Base-by-base conservation (phyloP, 1,284 basidiomycete species). In the Puccinia triticina region DNA sequence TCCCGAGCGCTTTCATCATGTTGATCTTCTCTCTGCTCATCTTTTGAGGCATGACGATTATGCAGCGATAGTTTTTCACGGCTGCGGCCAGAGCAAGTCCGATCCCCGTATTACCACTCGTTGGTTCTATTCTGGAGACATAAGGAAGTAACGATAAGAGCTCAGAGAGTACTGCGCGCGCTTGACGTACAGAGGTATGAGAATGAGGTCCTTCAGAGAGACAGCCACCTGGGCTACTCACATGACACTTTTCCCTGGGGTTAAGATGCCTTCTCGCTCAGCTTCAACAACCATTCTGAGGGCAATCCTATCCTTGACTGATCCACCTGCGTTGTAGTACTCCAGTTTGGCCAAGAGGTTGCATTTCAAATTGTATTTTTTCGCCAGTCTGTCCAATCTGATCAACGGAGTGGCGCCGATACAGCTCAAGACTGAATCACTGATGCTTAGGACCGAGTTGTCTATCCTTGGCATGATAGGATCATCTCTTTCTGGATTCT, bases 11-110 rank as follows among this genome's bases (percentile, higher is more conserved):
- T 81, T 93, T 91, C 67, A 99, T 89, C 57, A 94, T 91, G 14
- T 94, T 94, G 88, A 96, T 95, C 88, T 99, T 99, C 88, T 99
- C 96, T 83, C 92, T 88, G 4, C 93, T 95, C 96, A 98, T 99
- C 89, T 98, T 99, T 86, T 95, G 92, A 72, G 96, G 96, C 86
- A 85, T 77, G 82, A 94, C 96, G 87, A 99, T 99, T 87, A 99
- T 95, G 85, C 88, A 89, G 75, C 88, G 87, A 84, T 88, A 88
- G 92, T 88, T 88, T 84, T 88, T 87, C 76, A 88, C 84, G 1
- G 74, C 72, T 59, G 77, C 72, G 8, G 57, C 73, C 18, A 82
- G 59, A 7, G 85, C 85, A 32, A 86, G 84, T 48, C 85, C 86
- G 90, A 83, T 86, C 92, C 94, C 95, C n/a, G 95, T 97, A 86